Conservation (phyloP, 176 grass and related monocot genomes). For the Hordeum vulgare region DNA sequence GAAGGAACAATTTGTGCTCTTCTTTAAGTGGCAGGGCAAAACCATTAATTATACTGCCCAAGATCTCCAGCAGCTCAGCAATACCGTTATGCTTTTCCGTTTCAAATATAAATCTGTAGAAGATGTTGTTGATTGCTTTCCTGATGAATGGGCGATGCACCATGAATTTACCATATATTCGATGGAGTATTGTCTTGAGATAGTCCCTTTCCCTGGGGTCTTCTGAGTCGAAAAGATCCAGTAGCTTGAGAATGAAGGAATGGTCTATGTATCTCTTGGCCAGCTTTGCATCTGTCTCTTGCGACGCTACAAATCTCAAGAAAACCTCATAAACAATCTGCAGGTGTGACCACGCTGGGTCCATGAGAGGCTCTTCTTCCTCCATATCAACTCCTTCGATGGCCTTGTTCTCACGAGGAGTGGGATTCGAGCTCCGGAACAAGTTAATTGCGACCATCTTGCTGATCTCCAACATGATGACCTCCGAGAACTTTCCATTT, state of each 20-base stretch:
- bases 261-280: constrained; percentile 98
- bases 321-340: constrained; percentile 90
- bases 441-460: constrained; percentile 80
- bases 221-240: constrained; percentile 96
- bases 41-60: constrained; percentile 95
- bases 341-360: constrained; percentile 85
- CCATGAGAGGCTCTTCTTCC: constrained; percentile 95
- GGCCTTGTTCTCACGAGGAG: constrained; percentile 72
- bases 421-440: constrained; percentile 63
- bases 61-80: constrained; percentile 88
- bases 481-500: constrained; percentile 69
- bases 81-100: constrained; percentile 90
- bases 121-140: constrained; percentile 97
- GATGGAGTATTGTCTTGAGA: constrained; percentile 88
- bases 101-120: constrained; percentile 94
- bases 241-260: constrained; percentile 84
- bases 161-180: constrained; percentile 99
- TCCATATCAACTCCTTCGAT: constrained; percentile 82
- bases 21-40: constrained; percentile 96
- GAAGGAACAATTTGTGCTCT: constrained; percentile 94
- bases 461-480: constrained; percentile 66
- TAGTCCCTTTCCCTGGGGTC: constrained; percentile 98
- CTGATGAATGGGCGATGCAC: constrained; percentile 96
- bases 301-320: constrained; percentile 78
- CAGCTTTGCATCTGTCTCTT: constrained; percentile 88